These are phyloP conservation scores for Tulasnella sp. DNA, from an alignment of 768 basidiomycete genomes.

Conservation along the genomic window DNA sequence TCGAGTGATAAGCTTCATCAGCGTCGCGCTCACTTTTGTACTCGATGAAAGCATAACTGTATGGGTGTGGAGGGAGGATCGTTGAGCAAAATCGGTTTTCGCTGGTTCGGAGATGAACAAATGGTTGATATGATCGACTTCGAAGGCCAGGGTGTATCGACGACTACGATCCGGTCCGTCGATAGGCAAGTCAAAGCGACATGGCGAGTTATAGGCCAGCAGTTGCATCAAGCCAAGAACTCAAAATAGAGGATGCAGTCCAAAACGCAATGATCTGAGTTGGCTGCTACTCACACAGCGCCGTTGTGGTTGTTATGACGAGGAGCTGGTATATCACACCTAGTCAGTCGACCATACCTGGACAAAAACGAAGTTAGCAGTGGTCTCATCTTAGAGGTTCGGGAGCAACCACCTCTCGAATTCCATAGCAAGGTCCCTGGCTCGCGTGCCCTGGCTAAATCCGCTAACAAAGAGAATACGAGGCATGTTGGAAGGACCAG, in stretches of 20 bases:
- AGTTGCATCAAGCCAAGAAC: too few species aligned
- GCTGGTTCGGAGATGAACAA: conserved; percentile 44
- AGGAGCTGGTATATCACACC: conserved; percentile 84
- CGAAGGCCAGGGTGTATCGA: neutral
- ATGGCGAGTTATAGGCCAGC: neutral
- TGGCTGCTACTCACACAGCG: conserved; percentile 6
- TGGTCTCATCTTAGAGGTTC: neutral
- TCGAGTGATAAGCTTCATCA: conserved; percentile 74
- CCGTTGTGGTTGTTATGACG: conserved; percentile 53
- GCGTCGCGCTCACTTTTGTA: conserved; percentile 68
- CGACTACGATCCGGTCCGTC: neutral
- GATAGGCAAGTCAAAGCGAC: neutral
- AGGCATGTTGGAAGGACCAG: conserved; percentile 18
- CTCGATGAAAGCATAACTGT: conserved; percentile 79
- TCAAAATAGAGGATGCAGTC: neutral
- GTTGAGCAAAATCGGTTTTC: conserved; percentile 25
- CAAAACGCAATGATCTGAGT: neutral
- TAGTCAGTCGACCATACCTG: conserved; percentile 72
- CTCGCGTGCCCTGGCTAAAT: conserved; percentile 72
- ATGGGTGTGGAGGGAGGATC: conserved; percentile 2
- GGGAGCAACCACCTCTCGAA: conserved; percentile 55
- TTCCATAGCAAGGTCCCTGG: conserved; percentile 73
- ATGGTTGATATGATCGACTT: conserved; percentile 16
- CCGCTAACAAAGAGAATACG: conserved; percentile 82
- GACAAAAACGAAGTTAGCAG: conserved; percentile 1